Evolutionary conservation across 2,329 filamentous ascomycete species (phyloP), one percentile per base, ranked within the genome.

Genomic region (Neobulgaria alba): DNA sequence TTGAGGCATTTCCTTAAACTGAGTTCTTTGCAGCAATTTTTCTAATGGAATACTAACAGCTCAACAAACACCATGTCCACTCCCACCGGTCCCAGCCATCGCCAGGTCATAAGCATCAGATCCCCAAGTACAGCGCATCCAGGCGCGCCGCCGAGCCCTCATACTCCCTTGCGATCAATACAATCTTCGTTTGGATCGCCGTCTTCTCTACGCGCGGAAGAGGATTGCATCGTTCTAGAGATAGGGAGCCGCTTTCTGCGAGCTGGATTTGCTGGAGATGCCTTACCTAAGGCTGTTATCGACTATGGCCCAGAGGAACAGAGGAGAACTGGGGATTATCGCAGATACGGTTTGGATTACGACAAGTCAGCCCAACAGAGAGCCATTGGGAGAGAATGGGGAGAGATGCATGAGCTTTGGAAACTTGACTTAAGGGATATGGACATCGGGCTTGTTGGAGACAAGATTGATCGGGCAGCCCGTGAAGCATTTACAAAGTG

Each of bases 181-280:
- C 58, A 78, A 21, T 65, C 76, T 36, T 61, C 68, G 21, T 75
- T 79, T 57, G 69, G 77, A 50, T 74, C 75, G 33, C 68, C 77
- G 50, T 73, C 77, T 45, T 63, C 77, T 55, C 61, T 84, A 51
- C 69, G 79, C 55, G 67, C 81, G 55, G 88, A 95, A 54, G 92
- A 98, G 56, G 92, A 95, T 51, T 70, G 82, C 5, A 64, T 95
- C 4, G 73, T 98, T 31, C 69, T 95, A 38, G 88, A 96, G 60
- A 61, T 96, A 26, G 89, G 88, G 1, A 75, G 85, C 8, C 77
- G 90, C 16, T 82, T 79, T 61, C 62, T 96, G 18, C 78, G 83
- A 33, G 81, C 83, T 8, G 92, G 92, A 0, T 92, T 95, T 58
- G 85, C 89, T 4, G 89, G 89, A 38, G 89, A 95, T 61, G 74